Conservation (phyloP, 2,329 filamentous ascomycete species). For the Neurospora sp. region DNA sequence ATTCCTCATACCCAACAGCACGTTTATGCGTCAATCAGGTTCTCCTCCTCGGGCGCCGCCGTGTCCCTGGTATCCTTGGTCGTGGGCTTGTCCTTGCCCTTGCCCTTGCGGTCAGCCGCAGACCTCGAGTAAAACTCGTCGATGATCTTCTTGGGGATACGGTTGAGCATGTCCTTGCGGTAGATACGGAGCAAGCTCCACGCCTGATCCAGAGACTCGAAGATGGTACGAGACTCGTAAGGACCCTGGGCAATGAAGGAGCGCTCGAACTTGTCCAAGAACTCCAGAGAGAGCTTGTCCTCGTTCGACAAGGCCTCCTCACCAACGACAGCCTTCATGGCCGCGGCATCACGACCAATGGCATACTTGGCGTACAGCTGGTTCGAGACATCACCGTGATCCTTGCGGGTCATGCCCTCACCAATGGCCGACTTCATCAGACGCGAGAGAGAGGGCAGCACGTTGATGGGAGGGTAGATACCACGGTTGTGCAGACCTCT, state of each 20-base stretch:
- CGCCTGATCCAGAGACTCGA: constrained; percentile 87
- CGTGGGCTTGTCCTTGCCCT: constrained; percentile 43
- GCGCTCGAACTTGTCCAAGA: constrained; percentile 96
- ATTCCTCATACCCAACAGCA: background rate
- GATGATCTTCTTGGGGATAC: constrained; percentile 75
- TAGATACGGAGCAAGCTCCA: constrained; percentile 96
- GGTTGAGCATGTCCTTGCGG: constrained; percentile 95
- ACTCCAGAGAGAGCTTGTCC: constrained; percentile 97
- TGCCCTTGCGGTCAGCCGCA: constrained; percentile 51
- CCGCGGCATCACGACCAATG: constrained; percentile 93
- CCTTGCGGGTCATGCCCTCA: constrained; percentile 90
- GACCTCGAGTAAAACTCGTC: constrained; percentile 74
- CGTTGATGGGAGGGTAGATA: constrained; percentile 98
- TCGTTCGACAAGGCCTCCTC: constrained; percentile 93
- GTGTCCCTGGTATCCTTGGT: constrained; percentile 23
- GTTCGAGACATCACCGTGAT: constrained; percentile 97
- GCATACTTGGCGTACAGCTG: constrained; percentile 99
- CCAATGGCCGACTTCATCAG: constrained; percentile 99
- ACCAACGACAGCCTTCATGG: constrained; percentile 99
- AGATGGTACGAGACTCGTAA: constrained; percentile 87
- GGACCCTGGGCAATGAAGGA: constrained; percentile 87
- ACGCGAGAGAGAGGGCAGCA: constrained; percentile 92
- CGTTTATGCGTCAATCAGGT: constrained; percentile 27
- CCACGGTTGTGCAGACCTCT: constrained; percentile 91
- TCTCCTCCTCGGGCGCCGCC: constrained; percentile 23